phyloP scores from a whole-genome alignment of 805 yeast species.

The Candida khao-thaluensis region DNA sequence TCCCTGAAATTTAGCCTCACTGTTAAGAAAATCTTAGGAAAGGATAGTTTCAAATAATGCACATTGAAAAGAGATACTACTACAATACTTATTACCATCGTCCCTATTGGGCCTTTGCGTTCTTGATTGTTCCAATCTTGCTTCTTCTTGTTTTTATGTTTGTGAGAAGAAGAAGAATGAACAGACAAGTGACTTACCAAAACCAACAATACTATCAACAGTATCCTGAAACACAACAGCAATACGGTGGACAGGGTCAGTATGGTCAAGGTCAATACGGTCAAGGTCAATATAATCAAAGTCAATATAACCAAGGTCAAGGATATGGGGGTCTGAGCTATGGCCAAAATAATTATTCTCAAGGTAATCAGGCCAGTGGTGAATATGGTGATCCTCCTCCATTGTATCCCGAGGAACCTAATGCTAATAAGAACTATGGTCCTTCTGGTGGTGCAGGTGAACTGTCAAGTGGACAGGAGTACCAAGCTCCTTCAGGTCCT shows the following conservation, averaged over 20 bases:
- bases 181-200: background rate
- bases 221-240: slow-evolving; percentile 12
- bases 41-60: background rate
- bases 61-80: slow-evolving; percentile 10
- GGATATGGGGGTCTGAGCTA: background rate
- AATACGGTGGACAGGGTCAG: slow-evolving; percentile 4
- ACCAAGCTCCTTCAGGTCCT: slow-evolving; percentile 13
- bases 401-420: slow-evolving; percentile 11
- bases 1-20: no score
- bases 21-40: no score
- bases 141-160: slow-evolving; percentile 5
- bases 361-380: background rate
- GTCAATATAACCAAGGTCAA: background rate
- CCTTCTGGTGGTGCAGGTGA: slow-evolving; percentile 9
- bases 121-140: slow-evolving; percentile 12
- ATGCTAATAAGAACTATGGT: slow-evolving; percentile 2
- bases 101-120: slow-evolving; percentile 12
- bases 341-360: slow-evolving; percentile 3
- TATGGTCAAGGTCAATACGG: background rate
- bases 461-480: background rate
- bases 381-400: slow-evolving; percentile 16
- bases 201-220: slow-evolving; percentile 11
- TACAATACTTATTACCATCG: slow-evolving; percentile 2
- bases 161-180: slow-evolving; percentile 10
- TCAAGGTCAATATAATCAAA: slow-evolving; percentile 3